These are phyloP conservation scores for Trichophaea hybrida DNA, from an alignment of 2,329 filamentous ascomycete genomes.

Conservation along the genomic window DNA sequence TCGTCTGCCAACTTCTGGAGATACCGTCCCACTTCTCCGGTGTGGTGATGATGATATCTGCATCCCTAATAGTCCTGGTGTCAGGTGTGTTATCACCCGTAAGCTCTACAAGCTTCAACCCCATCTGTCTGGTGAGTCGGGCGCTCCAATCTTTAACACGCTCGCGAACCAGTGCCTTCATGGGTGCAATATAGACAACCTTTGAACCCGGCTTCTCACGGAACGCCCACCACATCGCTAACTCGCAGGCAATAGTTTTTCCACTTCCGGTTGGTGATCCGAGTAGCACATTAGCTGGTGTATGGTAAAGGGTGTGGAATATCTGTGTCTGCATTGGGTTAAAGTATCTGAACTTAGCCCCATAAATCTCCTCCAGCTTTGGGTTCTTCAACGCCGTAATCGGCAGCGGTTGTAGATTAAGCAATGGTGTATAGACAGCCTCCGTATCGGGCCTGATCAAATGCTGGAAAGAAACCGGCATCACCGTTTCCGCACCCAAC, in stretches of 20 bases:
- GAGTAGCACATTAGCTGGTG: constrained; percentile 75
- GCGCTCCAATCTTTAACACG: constrained; percentile 88
- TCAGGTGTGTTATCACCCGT: constrained; percentile 98
- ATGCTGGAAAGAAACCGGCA: constrained; percentile 92
- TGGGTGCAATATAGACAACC: constrained; percentile 96
- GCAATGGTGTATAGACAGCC: constrained; percentile 86
- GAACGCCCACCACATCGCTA: constrained; percentile 99
- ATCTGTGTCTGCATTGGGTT: constrained; percentile 99
- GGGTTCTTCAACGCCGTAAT: constrained; percentile 79
- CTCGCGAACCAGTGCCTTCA: constrained; percentile 96
- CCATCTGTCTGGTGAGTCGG: constrained; percentile 67
- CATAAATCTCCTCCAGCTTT: constrained; percentile 74
- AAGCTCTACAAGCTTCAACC: constrained; percentile 81
- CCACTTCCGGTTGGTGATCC: constrained; percentile 94
- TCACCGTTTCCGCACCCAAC: constrained; percentile 91
- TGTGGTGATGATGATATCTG: constrained; percentile 95
- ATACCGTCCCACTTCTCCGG: constrained; percentile 99
- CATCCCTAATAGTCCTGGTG: constrained; percentile 84
- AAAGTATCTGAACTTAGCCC: constrained; percentile 81
- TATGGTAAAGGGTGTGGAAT: constrained; percentile 92
- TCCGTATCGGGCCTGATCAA: constrained; percentile 94
- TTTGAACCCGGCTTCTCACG: constrained; percentile 87
- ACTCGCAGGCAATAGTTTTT: constrained; percentile 88
- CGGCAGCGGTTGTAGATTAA: constrained; percentile 80
- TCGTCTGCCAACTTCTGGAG: constrained; percentile 93